Evolutionary conservation across 2,329 filamentous ascomycete species (phyloP).

Genomic region (Neonectria faginata): DNA sequence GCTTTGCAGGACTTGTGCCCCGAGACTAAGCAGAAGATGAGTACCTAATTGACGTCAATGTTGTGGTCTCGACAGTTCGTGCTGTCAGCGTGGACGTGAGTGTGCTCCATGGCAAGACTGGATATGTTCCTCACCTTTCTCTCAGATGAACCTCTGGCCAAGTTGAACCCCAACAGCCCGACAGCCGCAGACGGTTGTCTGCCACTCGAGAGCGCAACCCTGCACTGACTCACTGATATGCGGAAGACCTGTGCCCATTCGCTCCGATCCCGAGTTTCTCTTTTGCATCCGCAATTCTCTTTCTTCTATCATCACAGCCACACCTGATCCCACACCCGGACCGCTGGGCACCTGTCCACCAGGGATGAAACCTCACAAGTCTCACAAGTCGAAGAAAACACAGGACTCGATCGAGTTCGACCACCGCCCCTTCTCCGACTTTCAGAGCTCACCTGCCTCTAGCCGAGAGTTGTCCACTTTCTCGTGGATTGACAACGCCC

Average conservation of each 20-base stretch:
- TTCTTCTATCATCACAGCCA: not conserved
- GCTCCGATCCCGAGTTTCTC: not conserved
- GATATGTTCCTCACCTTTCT: not conserved
- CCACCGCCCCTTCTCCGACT: conserved; percentile 7
- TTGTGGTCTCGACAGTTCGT: too few relatives aligned
- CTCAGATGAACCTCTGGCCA: not conserved
- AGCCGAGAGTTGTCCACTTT: not conserved
- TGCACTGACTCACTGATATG: not conserved
- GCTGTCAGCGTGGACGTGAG: not conserved
- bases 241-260: not conserved
- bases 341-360: too few relatives aligned
- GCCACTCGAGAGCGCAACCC: not conserved
- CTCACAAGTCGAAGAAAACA: not conserved
- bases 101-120: not conserved
- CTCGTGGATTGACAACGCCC: not conserved
- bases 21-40: too few relatives aligned
- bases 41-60: too few relatives aligned
- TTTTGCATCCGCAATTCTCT: not conserved
- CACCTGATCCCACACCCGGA: not conserved
- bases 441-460: not conserved
- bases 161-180: not conserved
- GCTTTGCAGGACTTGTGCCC: too few relatives aligned
- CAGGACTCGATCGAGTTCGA: not conserved
- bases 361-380: not conserved
- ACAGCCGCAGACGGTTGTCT: not conserved